Base-by-base conservation (phyloP, 139 green algal genomes). In the Tetraselmis striata region DNA sequence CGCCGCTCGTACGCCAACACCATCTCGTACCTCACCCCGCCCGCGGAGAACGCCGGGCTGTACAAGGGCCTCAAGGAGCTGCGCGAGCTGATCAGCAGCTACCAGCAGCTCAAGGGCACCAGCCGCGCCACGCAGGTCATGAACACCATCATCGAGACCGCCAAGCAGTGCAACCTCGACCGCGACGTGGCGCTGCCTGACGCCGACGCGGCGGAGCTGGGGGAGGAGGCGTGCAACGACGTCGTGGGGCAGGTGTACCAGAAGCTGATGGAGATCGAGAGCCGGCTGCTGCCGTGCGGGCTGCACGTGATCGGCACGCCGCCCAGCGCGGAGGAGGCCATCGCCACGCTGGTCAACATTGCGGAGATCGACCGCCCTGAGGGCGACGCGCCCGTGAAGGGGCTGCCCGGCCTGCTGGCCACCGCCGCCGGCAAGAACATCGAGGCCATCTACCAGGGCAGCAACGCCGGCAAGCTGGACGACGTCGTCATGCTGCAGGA, bases 241-340 rank as follows among this genome's bases (percentile, higher is more conserved):
- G 84, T 98, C 24, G 88, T 98, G 2, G 95, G 94, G 78, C 91
- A 96, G 59, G 92, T 96, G 67, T 98, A 98, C 92, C 82, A 84
- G 83, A 93, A 90, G 93, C 91, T 99, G 67, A 99, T 99, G 96
- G 97, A 99, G 92, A 99, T 99, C 80, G 96, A 99, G 93, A 96
- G 91, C 31, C 90, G 96, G 32, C 93, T 99, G 86, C 93, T 99
- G 88, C 96, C 96, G 29, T 99, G 96, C 87, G 96, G 96, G 32
- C 93, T 99, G 87, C 96, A 99, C 87, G 87, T 99, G 1, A 94
- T 99, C 74, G 96, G 96, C 80, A 88, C 87, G 78, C 91, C 94
- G 0, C 96, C 96, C 76, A 96, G 93, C 27, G 95, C 96, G 22
- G 90, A 94, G 80, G 96, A 99, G 91, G 96, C 96, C 0, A 87